Evolutionary conservation across 441 rosid species (phyloP).

Genomic region (Hura crepitans): DNA sequence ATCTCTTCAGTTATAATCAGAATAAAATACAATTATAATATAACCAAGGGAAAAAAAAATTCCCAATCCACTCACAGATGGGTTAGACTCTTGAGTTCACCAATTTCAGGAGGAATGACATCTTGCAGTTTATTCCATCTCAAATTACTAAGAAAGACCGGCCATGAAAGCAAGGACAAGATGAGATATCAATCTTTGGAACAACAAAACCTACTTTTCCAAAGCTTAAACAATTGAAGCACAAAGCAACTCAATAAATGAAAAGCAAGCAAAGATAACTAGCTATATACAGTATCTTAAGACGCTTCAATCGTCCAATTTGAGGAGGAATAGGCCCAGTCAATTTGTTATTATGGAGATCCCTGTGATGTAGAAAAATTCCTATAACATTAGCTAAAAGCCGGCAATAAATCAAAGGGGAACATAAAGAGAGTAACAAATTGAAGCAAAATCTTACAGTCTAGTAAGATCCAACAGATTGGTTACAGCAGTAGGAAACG

Average conservation of each 20-base stretch:
- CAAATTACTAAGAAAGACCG: slow-evolving; percentile 49
- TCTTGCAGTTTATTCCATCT: slow-evolving; percentile 98
- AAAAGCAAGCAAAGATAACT: slow-evolving; percentile 8
- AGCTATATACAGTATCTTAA: slow-evolving; percentile 58
- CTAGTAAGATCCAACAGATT: slow-evolving; percentile 67
- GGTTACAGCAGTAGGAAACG: slow-evolving; percentile 71
- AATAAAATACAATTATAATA: background rate
- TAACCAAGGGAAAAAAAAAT: background rate
- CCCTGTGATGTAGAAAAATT: slow-evolving; percentile 36
- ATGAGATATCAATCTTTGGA: background rate
- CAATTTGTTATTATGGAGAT: slow-evolving; percentile 84
- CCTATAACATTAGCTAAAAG: background rate
- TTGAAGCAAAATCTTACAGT: slow-evolving; percentile 38
- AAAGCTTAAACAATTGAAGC: background rate
- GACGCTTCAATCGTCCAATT: slow-evolving; percentile 75
- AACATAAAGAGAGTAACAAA: background rate
- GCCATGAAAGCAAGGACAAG: background rate
- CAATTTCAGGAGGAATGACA: slow-evolving; percentile 83
- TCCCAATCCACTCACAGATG: slow-evolving; percentile 60
- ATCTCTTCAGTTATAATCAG: slow-evolving; percentile 4
- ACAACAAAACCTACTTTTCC: background rate
- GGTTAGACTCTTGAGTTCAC: slow-evolving; percentile 83
- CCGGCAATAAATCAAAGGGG: background rate
- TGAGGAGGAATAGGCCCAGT: slow-evolving; percentile 85
- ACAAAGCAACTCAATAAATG: background rate